Conservation (phyloP, 2,329 filamentous ascomycete genomes). For the Sordariomycetes sp. region DNA sequence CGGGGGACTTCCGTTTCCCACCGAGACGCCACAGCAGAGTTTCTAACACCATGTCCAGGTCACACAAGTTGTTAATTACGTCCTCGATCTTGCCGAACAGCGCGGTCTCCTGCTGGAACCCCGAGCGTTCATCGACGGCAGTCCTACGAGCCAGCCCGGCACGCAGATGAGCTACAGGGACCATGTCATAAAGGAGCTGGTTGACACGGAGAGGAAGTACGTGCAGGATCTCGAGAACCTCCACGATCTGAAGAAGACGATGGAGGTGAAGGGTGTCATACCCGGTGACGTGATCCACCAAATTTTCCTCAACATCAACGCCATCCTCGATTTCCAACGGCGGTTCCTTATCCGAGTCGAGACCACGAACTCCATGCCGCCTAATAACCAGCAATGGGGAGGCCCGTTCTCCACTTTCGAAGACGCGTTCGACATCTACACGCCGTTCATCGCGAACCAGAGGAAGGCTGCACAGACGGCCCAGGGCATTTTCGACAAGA, state of each 20-base stretch:
- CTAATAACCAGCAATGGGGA: slow-evolving; percentile 82
- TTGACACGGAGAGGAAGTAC: slow-evolving; percentile 94
- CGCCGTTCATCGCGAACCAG: slow-evolving; percentile 96
- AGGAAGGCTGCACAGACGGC: slow-evolving; percentile 81
- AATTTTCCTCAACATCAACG: slow-evolving; percentile 94
- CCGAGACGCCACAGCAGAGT: not conserved
- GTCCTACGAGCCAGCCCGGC: slow-evolving; percentile 31
- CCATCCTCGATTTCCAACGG: slow-evolving; percentile 89
- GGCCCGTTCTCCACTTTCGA: slow-evolving; percentile 77
- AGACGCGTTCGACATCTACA: slow-evolving; percentile 83
- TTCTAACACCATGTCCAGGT: slow-evolving; percentile 34
- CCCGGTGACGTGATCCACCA: slow-evolving; percentile 85
- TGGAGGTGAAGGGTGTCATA: slow-evolving; percentile 80
- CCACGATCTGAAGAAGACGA: slow-evolving; percentile 79
- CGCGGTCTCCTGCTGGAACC: slow-evolving; percentile 60
- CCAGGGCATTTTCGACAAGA: slow-evolving; percentile 77
- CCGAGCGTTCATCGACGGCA: slow-evolving; percentile 47
- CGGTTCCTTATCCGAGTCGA: slow-evolving; percentile 92
- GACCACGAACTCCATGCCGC: slow-evolving; percentile 78
- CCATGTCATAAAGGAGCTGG: slow-evolving; percentile 82
- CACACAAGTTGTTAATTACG: slow-evolving; percentile 82
- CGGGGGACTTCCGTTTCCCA: not conserved
- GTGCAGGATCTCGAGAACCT: slow-evolving; percentile 94
- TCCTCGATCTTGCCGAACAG: slow-evolving; percentile 76
- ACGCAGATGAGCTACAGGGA: slow-evolving; percentile 67